These are phyloP conservation scores for Myxozyma neotropica DNA, from an alignment of 805 yeast species.

Conservation along the genomic window DNA sequence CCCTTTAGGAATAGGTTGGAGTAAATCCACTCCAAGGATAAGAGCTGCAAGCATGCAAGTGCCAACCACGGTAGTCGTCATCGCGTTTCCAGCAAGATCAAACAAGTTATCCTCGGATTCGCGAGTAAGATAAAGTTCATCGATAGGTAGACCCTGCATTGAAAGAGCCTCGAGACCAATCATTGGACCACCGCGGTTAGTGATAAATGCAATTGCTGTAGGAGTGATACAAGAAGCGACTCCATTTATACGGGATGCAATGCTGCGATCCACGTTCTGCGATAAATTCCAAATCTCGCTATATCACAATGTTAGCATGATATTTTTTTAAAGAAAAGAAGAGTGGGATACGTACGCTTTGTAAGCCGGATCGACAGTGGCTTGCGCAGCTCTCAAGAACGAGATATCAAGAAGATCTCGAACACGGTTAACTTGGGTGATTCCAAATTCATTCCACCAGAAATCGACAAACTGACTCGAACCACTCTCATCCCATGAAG, in stretches of 20 bases:
- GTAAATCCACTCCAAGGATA: neutral
- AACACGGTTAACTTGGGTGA: conserved; percentile 15
- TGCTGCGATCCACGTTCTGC: conserved; percentile 22
- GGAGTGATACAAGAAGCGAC: conserved; percentile 23
- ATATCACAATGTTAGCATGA: neutral
- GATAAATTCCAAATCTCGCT: conserved; percentile 22
- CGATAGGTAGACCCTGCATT: conserved; percentile 22
- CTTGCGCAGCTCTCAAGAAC: conserved; percentile 14
- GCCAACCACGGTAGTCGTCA: conserved; percentile 25
- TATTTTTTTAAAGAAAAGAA: neutral
- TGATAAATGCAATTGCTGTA: conserved; percentile 19
- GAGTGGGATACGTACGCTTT: conserved; percentile 2
- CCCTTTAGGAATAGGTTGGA: neutral
- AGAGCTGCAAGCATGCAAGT: conserved; percentile 16
- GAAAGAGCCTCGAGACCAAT: conserved; percentile 23
- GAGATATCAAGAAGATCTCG: conserved; percentile 17
- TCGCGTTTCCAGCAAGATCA: conserved; percentile 21
- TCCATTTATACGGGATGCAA: conserved; percentile 8
- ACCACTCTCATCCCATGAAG: conserved; percentile 16
- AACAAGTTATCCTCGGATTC: conserved; percentile 20
- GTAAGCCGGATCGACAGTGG: conserved; percentile 12
- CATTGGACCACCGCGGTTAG: conserved; percentile 28
- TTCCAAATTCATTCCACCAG: conserved; percentile 21
- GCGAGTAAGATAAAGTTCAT: conserved; percentile 17
- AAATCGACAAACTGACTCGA: conserved; percentile 5